phyloP scores from a whole-genome alignment of 2,329 filamentous ascomycete species.

The Diaporthe vaccinii region DNA sequence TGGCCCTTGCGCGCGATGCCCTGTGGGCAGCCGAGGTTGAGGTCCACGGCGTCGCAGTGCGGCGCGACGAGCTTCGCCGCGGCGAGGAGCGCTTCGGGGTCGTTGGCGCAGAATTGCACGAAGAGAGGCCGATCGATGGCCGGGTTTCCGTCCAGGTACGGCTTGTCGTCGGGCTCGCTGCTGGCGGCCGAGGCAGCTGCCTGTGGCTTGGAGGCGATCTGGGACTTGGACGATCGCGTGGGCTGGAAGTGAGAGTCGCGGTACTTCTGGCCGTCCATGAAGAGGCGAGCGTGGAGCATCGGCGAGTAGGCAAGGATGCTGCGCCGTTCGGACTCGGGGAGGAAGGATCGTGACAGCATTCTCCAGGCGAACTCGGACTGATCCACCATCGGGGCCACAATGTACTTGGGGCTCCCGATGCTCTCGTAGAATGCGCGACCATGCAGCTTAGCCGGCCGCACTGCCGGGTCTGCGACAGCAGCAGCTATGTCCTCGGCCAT shows the following conservation, averaged over 20 bases:
- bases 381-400: slow-evolving; percentile 98
- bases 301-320: slow-evolving; percentile 90
- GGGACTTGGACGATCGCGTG: slow-evolving; percentile 48
- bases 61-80: slow-evolving; percentile 85
- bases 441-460: slow-evolving; percentile 70
- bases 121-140: slow-evolving; percentile 88
- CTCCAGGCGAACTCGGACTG: slow-evolving; percentile 99
- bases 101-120: slow-evolving; percentile 96
- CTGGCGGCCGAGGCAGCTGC: slow-evolving; percentile 42
- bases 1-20: slow-evolving; percentile 92
- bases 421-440: slow-evolving; percentile 95
- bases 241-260: slow-evolving; percentile 87
- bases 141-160: slow-evolving; percentile 89
- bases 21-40: slow-evolving; percentile 96
- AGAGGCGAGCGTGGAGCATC: slow-evolving; percentile 96
- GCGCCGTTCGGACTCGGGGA: slow-evolving; percentile 74
- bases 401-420: slow-evolving; percentile 89
- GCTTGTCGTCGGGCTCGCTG: slow-evolving; percentile 41
- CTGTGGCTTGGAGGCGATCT: slow-evolving; percentile 15
- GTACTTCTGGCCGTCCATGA: slow-evolving; percentile 81
- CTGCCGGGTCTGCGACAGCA: slow-evolving; percentile 33
- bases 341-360: slow-evolving; percentile 93
- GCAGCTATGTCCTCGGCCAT: slow-evolving; percentile 41
- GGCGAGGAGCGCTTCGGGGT: slow-evolving; percentile 81
- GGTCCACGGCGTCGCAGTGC: slow-evolving; percentile 93